phyloP scores from a whole-genome alignment of 1,139 yeast genomes.

The Lodderomyces margitis region DNA sequence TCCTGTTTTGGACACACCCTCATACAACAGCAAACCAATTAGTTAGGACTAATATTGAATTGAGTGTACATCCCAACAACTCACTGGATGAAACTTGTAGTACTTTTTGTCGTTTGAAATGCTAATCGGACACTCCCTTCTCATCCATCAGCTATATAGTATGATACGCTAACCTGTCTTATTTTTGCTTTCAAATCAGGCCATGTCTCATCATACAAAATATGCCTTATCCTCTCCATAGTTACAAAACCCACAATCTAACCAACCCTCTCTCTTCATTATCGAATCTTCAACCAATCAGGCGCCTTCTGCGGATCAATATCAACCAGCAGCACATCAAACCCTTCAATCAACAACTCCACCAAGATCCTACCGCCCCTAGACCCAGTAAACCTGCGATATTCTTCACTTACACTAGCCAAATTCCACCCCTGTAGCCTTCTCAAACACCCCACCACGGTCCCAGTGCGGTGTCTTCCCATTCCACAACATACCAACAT shows the following conservation, averaged over 20 bases:
- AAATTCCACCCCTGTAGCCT: conserved; percentile 93
- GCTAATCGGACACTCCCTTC: no score
- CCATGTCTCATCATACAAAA: no score
- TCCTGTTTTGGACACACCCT: neutral
- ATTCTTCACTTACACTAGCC: conserved; percentile 91
- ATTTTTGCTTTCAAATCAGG: no score
- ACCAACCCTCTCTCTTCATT: neutral
- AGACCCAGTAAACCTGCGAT: conserved; percentile 88
- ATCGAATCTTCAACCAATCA: conserved; percentile 14
- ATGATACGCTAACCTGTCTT: no score
- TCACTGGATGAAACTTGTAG: no score
- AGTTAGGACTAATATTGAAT: no score
- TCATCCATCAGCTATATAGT: no score
- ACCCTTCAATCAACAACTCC: conserved; percentile 84
- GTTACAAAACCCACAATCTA: no score
- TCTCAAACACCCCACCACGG: conserved; percentile 89
- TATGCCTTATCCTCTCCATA: no score
- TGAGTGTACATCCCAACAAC: no score
- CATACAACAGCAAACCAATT: no score
- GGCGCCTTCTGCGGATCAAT: conserved; percentile 32
- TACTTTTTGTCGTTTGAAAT: no score
- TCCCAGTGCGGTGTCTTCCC: conserved; percentile 97
- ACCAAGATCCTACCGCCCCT: conserved; percentile 90
- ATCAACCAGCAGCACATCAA: conserved; percentile 56
- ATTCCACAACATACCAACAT: conserved; percentile 91